A percentile compares a stretch with the other conserved stretches of the same genome.
Conservation (phyloP, 768 basidiomycete species). For the Russula ochroleuca region DNA sequence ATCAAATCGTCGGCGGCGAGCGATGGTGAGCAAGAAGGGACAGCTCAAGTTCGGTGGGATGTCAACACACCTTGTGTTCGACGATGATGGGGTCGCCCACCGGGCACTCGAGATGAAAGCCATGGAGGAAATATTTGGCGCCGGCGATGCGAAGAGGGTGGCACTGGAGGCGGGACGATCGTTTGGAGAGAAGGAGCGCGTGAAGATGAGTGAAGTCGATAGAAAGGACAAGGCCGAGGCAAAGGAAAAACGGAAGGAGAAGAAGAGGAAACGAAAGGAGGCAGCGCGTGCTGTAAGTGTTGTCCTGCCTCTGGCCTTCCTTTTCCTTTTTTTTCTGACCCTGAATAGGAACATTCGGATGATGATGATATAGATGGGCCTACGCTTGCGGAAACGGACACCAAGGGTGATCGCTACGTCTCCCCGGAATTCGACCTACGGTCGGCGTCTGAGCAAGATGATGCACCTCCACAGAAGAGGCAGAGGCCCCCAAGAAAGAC, state of each 20-base stretch:
- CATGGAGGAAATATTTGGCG: constrained; percentile 61
- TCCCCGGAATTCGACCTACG: constrained; percentile 65
- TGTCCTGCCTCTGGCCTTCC: background rate
- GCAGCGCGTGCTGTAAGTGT: constrained; percentile 44
- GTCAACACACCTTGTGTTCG: constrained; percentile 79
- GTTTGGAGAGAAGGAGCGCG: constrained; percentile 72
- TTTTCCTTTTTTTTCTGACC: background rate
- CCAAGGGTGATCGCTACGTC: constrained; percentile 58
- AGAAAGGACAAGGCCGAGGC: constrained; percentile 76
- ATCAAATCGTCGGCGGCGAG: constrained; percentile 85
- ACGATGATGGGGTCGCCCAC: constrained; percentile 79
- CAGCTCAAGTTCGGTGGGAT: constrained; percentile 55
- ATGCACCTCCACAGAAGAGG: constrained; percentile 35
- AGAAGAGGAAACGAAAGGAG: constrained; percentile 89
- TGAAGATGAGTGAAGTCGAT: constrained; percentile 66
- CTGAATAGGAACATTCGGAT: constrained; percentile 24
- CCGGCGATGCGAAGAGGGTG: constrained; percentile 51
- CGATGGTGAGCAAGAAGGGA: constrained; percentile 68
- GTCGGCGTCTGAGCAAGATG: constrained; percentile 34
- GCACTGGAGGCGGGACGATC: constrained; percentile 59
- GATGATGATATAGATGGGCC: constrained; percentile 31
- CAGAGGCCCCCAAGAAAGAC: constrained; percentile 29
- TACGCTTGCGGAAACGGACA: constrained; percentile 39
- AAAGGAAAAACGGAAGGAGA: constrained; percentile 83
- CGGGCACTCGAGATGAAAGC: constrained; percentile 80